Base-by-base conservation (phyloP, 2,329 filamentous ascomycete genomes). In the Fusarium sterilihyphosum region DNA sequence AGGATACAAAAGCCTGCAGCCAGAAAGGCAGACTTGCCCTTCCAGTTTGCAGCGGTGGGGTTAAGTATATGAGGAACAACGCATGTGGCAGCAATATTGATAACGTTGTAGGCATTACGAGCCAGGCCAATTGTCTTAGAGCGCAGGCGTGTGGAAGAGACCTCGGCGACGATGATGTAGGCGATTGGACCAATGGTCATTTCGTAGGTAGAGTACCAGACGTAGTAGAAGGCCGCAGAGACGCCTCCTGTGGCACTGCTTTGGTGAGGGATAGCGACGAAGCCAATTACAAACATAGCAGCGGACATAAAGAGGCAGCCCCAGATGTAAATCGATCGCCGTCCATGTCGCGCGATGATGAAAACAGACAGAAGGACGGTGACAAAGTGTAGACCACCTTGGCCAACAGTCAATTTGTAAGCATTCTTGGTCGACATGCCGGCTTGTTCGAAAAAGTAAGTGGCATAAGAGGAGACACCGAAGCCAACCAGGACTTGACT, bases 41-140 rank as follows among this genome's bases (percentile, higher is more conserved):
- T 50, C 26, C 65, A 50, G 33, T 70, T 53, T 17, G 24, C 63
- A 24, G 65, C 62, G 1, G 47, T 43, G 10, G 67, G 67, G 26
- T 70, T 70, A 5, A 70, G 46, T 38, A 70, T 56, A 29, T 70
- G 66, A 17, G 67, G 67, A 7, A 59, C 58, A 12, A 66, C 63
- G 44, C 56, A 31, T 13, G 57, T 54, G 17, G 57, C 66, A 8
- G 66, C 40, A 49, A 70, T 70, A 12, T 53, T 58, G 24, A 62
- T 47, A 22, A 67, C 53, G 22, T 67, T 67, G 35, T 67, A 70
- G 9, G 67, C 52, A 41, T 67, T 67, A 18, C 67, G 47, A 33
- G 57, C 67, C 17, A 70, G 46, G 2, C 63, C 61, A 54, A 67
- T 67, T 5, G 67, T 70, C 41, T 70, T 62, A 13, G 56, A 47